Evolutionary conservation across 1,139 yeast species (phyloP), one percentile per base, ranked within the genome.

Genomic region (Taphrina pruni): DNA sequence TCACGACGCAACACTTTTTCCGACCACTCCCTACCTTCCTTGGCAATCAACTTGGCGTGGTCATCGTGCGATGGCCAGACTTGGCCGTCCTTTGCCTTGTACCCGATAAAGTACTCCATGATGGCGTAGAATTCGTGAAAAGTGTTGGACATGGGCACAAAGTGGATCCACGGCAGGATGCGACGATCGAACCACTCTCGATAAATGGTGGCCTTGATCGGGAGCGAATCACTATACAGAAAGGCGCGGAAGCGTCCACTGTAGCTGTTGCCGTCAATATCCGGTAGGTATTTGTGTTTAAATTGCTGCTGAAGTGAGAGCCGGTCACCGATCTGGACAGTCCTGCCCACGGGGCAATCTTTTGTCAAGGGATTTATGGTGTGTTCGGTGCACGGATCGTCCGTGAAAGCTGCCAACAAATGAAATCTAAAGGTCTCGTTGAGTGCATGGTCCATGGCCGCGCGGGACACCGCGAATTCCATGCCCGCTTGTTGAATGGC

Each of bases 111-210:
- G n/a, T 32, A 70, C 32, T 39, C 66, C 26, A 70, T 56, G 17
- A 66, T 65, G 69, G 70, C 72, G 52, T 69, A 71, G 6, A 73
- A 70, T 48, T 73, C 75, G 38, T 69, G 62, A 21, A 73, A 60
- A 17, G 69, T 71, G 17, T 65, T 50, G 35, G 73, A 71, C 14
- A 73, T 60, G 17, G 75, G 75, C 45, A 73, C 64, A 58, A 71
- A 73, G 46, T 73, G 75, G 12, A 72, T 71, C 75, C 75, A 73
- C 7, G 75, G 75, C 9, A 68, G 36, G n/a, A 73, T 48, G 8
- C 75, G 60, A 14, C 60, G 70, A 38, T 72, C 74, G 45, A 72
- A 74, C 75, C 75, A 73, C 64, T 73, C 75, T 12, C 69, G 52
- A 56, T 72, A 70, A 4, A 73, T 57, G 1, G 74, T 72, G 54